A percentile compares a stretch with the other conserved stretches of the same genome.
Conservation (phyloP, 495 filamentous ascomycete genomes). For the Lichina pygmaea region DNA sequence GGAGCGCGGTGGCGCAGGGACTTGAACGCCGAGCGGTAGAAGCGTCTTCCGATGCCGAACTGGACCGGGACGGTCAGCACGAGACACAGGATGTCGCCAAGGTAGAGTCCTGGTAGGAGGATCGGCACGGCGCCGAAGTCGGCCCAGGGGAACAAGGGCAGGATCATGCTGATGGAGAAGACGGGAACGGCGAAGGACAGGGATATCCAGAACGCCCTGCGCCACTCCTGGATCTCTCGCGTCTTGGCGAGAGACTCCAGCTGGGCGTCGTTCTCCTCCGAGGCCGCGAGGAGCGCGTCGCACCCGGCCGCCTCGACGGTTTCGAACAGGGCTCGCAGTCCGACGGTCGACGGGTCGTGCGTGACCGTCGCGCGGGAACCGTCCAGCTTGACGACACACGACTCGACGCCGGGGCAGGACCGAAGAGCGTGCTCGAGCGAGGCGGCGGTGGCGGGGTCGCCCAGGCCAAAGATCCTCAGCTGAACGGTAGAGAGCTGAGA, state of each 20-base stretch:
- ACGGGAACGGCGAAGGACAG: conserved; percentile 69
- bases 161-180: conserved; percentile 73
- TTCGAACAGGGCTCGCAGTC: conserved; percentile 61
- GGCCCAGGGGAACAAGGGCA: conserved; percentile 51
- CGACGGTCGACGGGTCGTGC: conserved; percentile 40
- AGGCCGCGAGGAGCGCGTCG: conserved; percentile 73
- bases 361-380: conserved; percentile 41
- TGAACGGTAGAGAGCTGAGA: conserved; percentile 24
- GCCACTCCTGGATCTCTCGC: conserved; percentile 86
- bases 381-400: conserved; percentile 39
- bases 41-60: conserved; percentile 83
- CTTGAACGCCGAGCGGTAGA: conserved; percentile 77
- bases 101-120: conserved; percentile 44
- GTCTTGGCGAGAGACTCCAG: conserved; percentile 90
- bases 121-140: conserved; percentile 46
- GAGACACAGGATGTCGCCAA: conserved; percentile 68
- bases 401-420: conserved; percentile 38
- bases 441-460: conserved; percentile 38
- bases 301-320: conserved; percentile 52
- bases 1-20: conserved; percentile 70
- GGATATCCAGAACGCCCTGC: conserved; percentile 45
- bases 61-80: conserved; percentile 74
- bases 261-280: conserved; percentile 90
- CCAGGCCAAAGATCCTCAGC: conserved; percentile 63
- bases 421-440: conserved; percentile 42